These are phyloP conservation scores for Acanthamoeba rhysodes DNA, from an alignment of 208 protist species.

Conservation along the genomic window DNA sequence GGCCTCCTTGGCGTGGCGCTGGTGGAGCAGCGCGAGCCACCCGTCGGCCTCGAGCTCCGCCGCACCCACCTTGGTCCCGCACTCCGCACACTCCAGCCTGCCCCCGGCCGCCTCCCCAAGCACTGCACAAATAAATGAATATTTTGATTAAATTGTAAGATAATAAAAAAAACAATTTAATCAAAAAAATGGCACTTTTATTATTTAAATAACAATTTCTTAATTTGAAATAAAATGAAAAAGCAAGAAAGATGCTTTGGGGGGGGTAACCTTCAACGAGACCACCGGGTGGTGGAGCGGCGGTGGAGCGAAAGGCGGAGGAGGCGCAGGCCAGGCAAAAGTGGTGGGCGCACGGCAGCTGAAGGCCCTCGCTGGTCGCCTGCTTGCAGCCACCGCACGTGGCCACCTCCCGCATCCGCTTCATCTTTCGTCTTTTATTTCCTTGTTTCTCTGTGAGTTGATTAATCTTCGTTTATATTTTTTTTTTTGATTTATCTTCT, in stretches of 20 bases:
- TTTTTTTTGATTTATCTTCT: too few species aligned
- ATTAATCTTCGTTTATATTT: too few species aligned
- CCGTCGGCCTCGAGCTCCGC: conserved; percentile 10
- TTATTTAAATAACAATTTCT: too few species aligned
- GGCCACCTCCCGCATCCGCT: conserved; percentile 7
- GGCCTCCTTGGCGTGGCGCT: neutral
- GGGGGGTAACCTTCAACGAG: too few species aligned
- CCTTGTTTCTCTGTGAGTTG: neutral
- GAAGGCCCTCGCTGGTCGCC: neutral
- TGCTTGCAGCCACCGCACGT: neutral
- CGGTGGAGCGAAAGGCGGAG: neutral
- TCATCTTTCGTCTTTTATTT: neutral
- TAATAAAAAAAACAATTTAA: too few species aligned
- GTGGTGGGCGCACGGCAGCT: conserved; percentile 1
- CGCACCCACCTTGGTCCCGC: neutral
- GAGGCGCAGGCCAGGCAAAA: conserved; percentile 20
- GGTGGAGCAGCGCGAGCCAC: neutral
- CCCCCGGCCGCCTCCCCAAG: neutral
- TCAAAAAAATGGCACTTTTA: too few species aligned
- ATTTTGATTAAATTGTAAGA: too few species aligned
- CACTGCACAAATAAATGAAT: neutral
- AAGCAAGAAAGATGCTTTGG: neutral
- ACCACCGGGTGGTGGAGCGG: neutral
- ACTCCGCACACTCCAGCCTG: neutral
- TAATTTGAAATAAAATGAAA: too few species aligned